A percentile compares a stretch with the other conserved stretches of the same genome.
Evolutionary conservation across 164 flowering plant genomes (phyloP).

Genomic region (Dillenia suffruticosa): DNA sequence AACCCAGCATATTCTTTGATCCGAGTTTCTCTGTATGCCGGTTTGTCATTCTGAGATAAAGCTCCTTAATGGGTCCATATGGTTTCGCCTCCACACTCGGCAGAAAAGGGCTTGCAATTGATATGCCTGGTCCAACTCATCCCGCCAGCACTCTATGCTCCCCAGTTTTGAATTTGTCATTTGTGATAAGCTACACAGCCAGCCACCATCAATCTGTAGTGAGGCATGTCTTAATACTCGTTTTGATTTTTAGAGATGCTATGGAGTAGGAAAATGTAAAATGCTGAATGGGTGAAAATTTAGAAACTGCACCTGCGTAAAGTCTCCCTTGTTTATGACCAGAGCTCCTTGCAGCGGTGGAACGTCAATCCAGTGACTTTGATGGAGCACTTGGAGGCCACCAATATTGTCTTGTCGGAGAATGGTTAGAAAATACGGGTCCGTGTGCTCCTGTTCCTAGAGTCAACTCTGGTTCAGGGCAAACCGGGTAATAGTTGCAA

Average conservation of each 20-base stretch:
- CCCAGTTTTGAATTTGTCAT: constrained; percentile 4
- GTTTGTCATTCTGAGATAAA: too few species aligned
- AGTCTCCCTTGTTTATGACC: constrained; percentile 13
- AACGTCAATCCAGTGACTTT: constrained; percentile 15
- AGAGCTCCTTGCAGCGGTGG: constrained; percentile 10
- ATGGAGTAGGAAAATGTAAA: background rate
- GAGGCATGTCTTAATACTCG: background rate
- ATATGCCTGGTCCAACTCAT: too few species aligned
- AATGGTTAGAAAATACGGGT: constrained; percentile 13
- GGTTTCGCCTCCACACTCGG: too few species aligned
- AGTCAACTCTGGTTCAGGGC: constrained; percentile 27
- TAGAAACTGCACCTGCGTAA: constrained; percentile 14
- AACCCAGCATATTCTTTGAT: too few species aligned
- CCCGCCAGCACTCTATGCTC: background rate
- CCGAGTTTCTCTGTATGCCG: too few species aligned
- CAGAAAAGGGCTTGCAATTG: too few species aligned
- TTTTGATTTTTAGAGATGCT: background rate
- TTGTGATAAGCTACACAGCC: background rate
- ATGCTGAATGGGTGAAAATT: background rate
- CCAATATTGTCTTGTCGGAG: constrained; percentile 17
- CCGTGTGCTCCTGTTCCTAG: constrained; percentile 18
- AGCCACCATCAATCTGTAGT: background rate
- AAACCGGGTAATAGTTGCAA: constrained; percentile 25
- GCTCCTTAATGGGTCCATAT: too few species aligned
- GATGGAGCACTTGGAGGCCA: constrained; percentile 23